A percentile compares a stretch with the other conserved stretches of the same genome.
These are phyloP conservation scores for Leishmania tropica DNA, from an alignment of 208 protist genomes.

Conservation along the genomic window DNA sequence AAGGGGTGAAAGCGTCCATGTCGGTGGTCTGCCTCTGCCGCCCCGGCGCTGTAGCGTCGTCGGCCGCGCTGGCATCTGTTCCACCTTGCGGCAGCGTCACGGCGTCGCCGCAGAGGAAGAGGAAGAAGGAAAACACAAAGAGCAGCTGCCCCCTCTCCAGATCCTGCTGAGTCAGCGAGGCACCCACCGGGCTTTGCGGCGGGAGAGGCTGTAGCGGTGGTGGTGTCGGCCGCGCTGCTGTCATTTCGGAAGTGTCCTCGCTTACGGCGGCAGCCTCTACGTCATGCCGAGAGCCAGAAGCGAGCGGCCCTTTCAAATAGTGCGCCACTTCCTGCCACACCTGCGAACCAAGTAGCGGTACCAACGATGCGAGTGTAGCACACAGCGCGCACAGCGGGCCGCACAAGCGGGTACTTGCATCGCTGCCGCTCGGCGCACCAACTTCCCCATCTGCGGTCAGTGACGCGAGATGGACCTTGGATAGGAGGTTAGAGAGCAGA, in stretches of 20 bases:
- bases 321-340: conserved; percentile 37
- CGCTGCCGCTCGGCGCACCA: not conserved
- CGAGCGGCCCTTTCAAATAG: conserved; percentile 27
- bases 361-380: conserved; percentile 43
- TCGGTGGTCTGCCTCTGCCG: not conserved
- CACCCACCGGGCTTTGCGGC: not conserved
- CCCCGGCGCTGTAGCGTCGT: not conserved
- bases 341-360: conserved; percentile 36
- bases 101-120: conserved; percentile 26
- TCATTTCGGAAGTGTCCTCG: not conserved
- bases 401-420: conserved; percentile 21
- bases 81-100: not conserved
- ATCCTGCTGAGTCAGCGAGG: conserved; percentile 14
- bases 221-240: not conserved
- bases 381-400: conserved; percentile 43
- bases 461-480: conserved; percentile 2
- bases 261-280: not conserved
- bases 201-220: not conserved
- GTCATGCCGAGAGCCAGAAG: not conserved
- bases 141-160: conserved; percentile 15
- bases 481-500: conserved; percentile 26
- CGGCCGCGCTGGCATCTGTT: not conserved
- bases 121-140: conserved; percentile 30
- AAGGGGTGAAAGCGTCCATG: not conserved
- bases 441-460: not conserved